Percentiles rank a stretch among this genome's conserved stretches.
phyloP scores from a whole-genome alignment of 257 asterid genomes.

The Lantana camara region DNA sequence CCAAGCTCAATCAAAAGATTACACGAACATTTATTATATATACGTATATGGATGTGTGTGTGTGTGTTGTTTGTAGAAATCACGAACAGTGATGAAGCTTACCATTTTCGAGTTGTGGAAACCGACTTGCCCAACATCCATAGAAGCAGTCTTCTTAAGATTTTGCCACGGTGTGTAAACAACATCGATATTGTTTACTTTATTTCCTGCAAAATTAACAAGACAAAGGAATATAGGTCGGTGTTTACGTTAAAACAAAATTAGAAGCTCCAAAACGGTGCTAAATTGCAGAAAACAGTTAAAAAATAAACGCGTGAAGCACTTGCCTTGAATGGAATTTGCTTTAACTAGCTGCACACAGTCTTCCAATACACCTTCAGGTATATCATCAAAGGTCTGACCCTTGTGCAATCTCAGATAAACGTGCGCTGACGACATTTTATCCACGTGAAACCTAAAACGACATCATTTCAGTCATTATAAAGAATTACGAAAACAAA shows the following conservation, averaged over 20 bases:
- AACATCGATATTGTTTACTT: constrained; percentile 67
- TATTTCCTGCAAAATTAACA: constrained; percentile 54
- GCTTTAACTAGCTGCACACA: constrained; percentile 81
- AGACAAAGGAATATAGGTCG: background rate
- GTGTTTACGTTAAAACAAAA: background rate
- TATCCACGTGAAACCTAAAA: constrained; percentile 76
- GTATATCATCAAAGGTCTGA: constrained; percentile 63
- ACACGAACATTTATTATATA: too few species aligned
- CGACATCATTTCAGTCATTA: constrained; percentile 13
- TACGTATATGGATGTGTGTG: too few species aligned
- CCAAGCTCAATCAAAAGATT: constrained; percentile 5
- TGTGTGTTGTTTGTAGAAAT: background rate
- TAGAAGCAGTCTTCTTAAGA: constrained; percentile 74
- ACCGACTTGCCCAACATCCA: constrained; percentile 89
- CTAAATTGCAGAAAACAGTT: background rate
- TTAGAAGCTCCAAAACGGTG: too few species aligned
- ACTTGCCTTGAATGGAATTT: constrained; percentile 74
- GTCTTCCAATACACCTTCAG: constrained; percentile 76
- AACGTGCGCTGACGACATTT: constrained; percentile 86
- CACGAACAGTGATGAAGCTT: constrained; percentile 27
- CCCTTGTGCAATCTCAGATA: constrained; percentile 72
- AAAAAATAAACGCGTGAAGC: background rate
- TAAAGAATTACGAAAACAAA: background rate
- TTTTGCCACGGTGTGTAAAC: constrained; percentile 88
- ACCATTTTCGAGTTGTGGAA: constrained; percentile 73